Base-by-base conservation (phyloP, 2,329 filamentous ascomycete genomes). In the Shiraia bambusicola region DNA sequence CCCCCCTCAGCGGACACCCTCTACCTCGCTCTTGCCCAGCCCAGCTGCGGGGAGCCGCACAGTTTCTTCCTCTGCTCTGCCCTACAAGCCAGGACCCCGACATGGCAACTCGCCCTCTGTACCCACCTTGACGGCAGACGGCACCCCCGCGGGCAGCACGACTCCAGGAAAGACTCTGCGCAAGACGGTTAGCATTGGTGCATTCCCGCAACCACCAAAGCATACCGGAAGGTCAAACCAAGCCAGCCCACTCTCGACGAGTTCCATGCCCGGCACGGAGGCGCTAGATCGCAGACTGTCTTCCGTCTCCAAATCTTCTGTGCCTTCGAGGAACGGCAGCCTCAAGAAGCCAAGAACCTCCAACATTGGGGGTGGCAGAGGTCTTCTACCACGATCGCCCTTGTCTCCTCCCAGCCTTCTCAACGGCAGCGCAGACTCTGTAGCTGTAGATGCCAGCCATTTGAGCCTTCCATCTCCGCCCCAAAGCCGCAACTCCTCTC, bases 131-230 rank as follows among this genome's bases (percentile, higher is more conserved):
- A 65, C 65, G 28, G 72, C 72, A 10, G 58, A 59, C 14, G 60
- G 67, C 24, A 74, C 80, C 3, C 45, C 59, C 5, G 44, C 53
- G 2, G 52, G 56, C 6, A 45, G 55, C 7, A 47, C 62, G 10
- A 60, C 67, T 3, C 51, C 63, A 1, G 81, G 82, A 17, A 91
- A 84, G 67, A 82, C 84, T 1, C 70, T 96, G 40, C 83, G 90
- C 49, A 94, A 94, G 70, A 87, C 87, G 1, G 86, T 95, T 60
- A 96, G 91, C 76, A 95, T 96, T 61, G 92, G 91, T 63, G 85
- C 89, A 1, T 96, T 97, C 62, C 92, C 92, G 22, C 87, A 95
- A 52, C 92, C 92, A 11, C 92, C 92, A 11, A 84, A 84, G 54
- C 81, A 83, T 34, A 77, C 79, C 39, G 76, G 71, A 31, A 40